Base-by-base conservation (phyloP, 2,329 filamentous ascomycete species). In the Aaosphaeria arxii region DNA sequence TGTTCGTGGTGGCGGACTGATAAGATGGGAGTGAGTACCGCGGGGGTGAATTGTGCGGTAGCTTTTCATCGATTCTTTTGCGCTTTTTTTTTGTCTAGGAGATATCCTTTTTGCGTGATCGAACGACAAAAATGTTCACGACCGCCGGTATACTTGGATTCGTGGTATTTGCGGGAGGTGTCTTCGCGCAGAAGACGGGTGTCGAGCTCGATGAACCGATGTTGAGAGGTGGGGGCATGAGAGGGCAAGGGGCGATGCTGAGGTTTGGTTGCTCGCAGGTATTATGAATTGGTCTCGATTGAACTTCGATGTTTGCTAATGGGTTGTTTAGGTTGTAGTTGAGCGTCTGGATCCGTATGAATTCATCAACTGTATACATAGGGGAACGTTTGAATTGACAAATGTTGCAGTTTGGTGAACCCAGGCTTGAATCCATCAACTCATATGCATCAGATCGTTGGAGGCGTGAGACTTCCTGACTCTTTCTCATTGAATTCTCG, bases 361-460 rank as follows among this genome's bases (percentile, higher is more conserved):
- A 31, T 6, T 6, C 13, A 2, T n/a, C 17, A 24, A 46, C 30
- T 11, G 32, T 7, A 40, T 5, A 29, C 39, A 24, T 41, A 44
- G 6, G 5, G 9, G 11, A 44, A 47, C 7, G 17, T 40, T 11
- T 7, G 6, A 24, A 47, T 33, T 52, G 32, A 55, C 42, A 7
- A 7, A 28, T 6, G 17, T 24, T n/a, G 9, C 41, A 59, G 55
- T 3, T 52, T 60, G 30, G 56, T 60, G 1, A 54, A 58, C 38
- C 57, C 57, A 11, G 54, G 42, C 11, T 45, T 51, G 45, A 48
- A 38, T 28, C 57, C 57, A 6, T 60, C 57, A 11, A 45, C 57
- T 6, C 56, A 59, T 35, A 53, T 56, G 48, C 57, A 60, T 38
- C 57, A 60, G 38, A 46, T 60, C 7, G 55, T 57, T 5, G 57